Conservation (phyloP, 2,329 filamentous ascomycete genomes). For the Aulographum hederae region DNA sequence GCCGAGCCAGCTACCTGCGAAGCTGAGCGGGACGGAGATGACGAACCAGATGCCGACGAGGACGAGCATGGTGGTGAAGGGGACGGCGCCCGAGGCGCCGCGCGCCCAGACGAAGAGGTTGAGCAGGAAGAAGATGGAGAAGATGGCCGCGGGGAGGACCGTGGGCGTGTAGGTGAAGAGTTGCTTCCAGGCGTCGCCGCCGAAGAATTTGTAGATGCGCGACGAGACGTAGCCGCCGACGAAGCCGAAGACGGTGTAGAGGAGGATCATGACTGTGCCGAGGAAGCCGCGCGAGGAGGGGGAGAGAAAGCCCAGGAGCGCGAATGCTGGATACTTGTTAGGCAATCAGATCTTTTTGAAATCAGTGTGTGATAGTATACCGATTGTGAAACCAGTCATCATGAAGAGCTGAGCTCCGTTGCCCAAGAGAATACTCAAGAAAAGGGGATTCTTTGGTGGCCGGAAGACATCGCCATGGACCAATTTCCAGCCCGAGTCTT, state of each 20-base stretch:
- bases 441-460: constrained; percentile 60
- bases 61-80: constrained; percentile 91
- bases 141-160: constrained; percentile 73
- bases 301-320: constrained; percentile 83
- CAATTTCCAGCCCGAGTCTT: constrained; percentile 96
- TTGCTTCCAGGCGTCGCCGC: constrained; percentile 83
- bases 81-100: constrained; percentile 79
- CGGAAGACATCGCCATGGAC: constrained; percentile 97
- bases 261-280: constrained; percentile 78
- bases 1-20: constrained; percentile 81
- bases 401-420: constrained; percentile 94
- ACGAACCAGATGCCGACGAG: constrained; percentile 91
- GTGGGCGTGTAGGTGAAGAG: constrained; percentile 80
- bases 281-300: constrained; percentile 90
- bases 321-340: constrained; percentile 60
- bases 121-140: constrained; percentile 75
- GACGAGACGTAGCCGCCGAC: constrained; percentile 83
- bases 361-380: too few relatives aligned
- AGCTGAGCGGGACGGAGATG: constrained; percentile 81
- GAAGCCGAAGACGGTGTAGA: constrained; percentile 85
- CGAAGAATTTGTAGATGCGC: constrained; percentile 84
- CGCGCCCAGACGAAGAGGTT: constrained; percentile 95
- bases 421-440: constrained; percentile 75
- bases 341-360: too few relatives aligned
- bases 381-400: constrained; percentile 88